Conservation (phyloP, 1,284 basidiomycete genomes). For the Xanthoconium separans region DNA sequence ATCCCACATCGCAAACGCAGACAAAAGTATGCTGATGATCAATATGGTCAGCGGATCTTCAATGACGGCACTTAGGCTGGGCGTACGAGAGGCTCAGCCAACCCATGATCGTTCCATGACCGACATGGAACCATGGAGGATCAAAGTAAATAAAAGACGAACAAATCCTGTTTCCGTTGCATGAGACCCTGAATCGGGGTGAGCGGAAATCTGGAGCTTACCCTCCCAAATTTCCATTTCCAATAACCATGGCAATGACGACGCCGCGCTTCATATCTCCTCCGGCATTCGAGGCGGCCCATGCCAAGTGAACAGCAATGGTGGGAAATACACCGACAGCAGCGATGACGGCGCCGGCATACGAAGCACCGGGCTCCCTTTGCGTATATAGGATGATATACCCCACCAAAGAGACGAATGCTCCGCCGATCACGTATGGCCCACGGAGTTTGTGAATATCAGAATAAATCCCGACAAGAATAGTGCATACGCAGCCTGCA, state of each 20-base stretch:
- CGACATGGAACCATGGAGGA: constrained; percentile 47
- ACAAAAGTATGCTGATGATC: constrained; percentile 26
- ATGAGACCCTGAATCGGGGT: constrained; percentile 6
- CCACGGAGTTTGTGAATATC: constrained; percentile 44
- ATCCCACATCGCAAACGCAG: constrained; percentile 39
- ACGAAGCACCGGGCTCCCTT: constrained; percentile 38
- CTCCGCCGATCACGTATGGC: constrained; percentile 42
- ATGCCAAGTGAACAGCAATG: constrained; percentile 52
- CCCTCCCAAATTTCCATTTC: constrained; percentile 29
- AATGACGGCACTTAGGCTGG: neutral
- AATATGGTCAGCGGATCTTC: constrained; percentile 1
- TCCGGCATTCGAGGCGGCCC: constrained; percentile 55
- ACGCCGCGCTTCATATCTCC: constrained; percentile 45
- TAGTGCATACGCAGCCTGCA: constrained; percentile 42
- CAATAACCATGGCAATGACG: neutral
- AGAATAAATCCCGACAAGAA: constrained; percentile 42
- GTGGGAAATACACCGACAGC: constrained; percentile 56
- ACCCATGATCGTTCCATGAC: constrained; percentile 52
- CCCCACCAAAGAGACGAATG: constrained; percentile 42
- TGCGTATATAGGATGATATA: constrained; percentile 46
- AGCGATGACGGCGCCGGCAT: constrained; percentile 52
- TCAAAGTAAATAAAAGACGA: constrained; percentile 45
- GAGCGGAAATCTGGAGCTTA: constrained; percentile 14
- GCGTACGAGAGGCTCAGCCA: constrained; percentile 41
- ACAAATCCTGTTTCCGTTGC: constrained; percentile 33